phyloP scores from a whole-genome alignment of 345 rosid genomes.

The Lenwebbia sp. region DNA sequence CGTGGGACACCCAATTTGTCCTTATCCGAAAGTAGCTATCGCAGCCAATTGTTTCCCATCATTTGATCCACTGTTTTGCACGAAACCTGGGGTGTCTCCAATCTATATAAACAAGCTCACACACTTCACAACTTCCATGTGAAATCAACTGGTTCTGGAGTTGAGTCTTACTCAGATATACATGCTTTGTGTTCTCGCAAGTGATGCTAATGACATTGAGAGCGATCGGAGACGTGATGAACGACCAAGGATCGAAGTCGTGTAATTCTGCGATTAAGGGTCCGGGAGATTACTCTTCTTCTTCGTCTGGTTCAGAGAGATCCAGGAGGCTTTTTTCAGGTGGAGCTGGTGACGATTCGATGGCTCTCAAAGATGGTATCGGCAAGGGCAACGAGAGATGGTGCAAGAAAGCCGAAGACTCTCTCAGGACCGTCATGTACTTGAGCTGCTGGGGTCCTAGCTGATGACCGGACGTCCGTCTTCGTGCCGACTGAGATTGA shows the following conservation, averaged over 20 bases:
- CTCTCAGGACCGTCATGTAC: conserved; percentile 25
- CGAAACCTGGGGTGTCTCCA: not conserved
- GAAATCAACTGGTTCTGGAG: not conserved
- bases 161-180: not conserved
- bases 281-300: not conserved
- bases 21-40: not conserved
- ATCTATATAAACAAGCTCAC: not conserved
- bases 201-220: too few species aligned
- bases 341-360: not conserved
- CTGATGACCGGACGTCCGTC: not conserved
- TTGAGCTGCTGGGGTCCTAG: conserved; percentile 34
- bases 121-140: not conserved
- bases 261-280: not conserved
- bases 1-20: not conserved
- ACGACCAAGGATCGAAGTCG: not conserved
- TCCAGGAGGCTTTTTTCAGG: not conserved
- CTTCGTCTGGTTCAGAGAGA: not conserved
- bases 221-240: not conserved
- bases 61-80: not conserved
- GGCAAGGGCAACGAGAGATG: not conserved
- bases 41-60: not conserved
- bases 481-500: not conserved
- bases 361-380: not conserved
- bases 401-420: conserved; percentile 8
- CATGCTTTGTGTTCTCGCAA: not conserved